Evolutionary conservation across 768 basidiomycete genomes (phyloP), one percentile per base, ranked within the genome.

Genomic region (Thelephora aurantiotincta): DNA sequence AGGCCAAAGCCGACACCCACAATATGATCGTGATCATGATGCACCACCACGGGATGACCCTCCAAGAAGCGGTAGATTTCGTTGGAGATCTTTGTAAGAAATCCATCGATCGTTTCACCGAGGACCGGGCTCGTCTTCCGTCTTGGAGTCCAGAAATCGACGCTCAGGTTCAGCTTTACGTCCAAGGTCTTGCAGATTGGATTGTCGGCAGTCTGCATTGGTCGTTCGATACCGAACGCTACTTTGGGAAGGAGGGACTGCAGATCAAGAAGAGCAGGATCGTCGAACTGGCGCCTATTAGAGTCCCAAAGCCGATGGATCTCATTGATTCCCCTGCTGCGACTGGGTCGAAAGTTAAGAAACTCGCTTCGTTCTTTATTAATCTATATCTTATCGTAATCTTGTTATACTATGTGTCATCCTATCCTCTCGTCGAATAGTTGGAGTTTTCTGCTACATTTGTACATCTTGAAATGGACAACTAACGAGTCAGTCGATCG

Each of bases 191-290:
- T 37, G 79, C 73, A 14, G 68, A 82, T 58, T 87, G 84, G 83
- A 82, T 87, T 50, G 76, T 79, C 26, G 82, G 82, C 22, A 80
- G 76, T 41, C 58, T 85, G 19, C 78, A 82, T 57, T 87, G 85
- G 85, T 83, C 69, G 22, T 87, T 85, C 56, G 76, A 82, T 55
- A 73, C 75, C 12, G 78, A 77, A 59, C 63, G 84, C 42, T 88
- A 87, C 62, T 87, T 87, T 58, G 78, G 77, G 26, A 75, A 71
- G 57, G 56, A 53, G 1, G 83, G 80, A 11, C 63, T 54, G 33
- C 60, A 69, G 47, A 69, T 83, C 47, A 84, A 80, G 65, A 30
- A 30, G 9, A 30, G 9, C 26, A 30, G 26, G 9, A 9, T 30
- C 9, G 26, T 30, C 5, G 26, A 30, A 30, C 9, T 30, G 26